phyloP scores from a whole-genome alignment of 1,284 basidiomycete genomes.

The Sanghuangporus sanghuang region DNA sequence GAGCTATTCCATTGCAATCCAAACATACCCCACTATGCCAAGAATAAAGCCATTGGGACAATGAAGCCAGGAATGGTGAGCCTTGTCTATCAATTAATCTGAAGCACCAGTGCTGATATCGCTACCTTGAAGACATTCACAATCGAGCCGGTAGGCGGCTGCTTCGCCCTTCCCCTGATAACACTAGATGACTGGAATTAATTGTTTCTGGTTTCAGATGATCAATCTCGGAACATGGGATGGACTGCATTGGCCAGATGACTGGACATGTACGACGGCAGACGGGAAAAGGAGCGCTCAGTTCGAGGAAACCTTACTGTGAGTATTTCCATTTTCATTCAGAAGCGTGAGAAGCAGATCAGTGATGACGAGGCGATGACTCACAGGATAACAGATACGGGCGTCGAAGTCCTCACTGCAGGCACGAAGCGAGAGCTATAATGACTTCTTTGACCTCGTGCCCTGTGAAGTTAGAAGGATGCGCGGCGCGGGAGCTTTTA shows the following conservation, averaged over 20 bases:
- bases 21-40: conserved; percentile 82
- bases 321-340: conserved; percentile 30
- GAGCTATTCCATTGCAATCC: conserved; percentile 74
- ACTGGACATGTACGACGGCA: conserved; percentile 90
- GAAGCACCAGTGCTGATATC: not conserved
- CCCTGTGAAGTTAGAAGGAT: not conserved
- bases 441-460: conserved; percentile 10
- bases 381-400: conserved; percentile 83
- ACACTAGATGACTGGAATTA: conserved; percentile 20
- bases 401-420: conserved; percentile 85
- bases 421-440: conserved; percentile 38
- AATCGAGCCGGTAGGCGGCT: conserved; percentile 62
- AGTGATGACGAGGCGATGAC: conserved; percentile 19
- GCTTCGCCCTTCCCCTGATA: conserved; percentile 23
- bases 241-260: conserved; percentile 79
- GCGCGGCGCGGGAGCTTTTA: conserved; percentile 1
- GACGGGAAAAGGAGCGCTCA: conserved; percentile 91
- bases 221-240: conserved; percentile 81
- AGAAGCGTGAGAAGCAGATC: conserved; percentile 8
- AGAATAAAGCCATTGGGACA: conserved; percentile 76
- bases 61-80: conserved; percentile 84
- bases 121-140: conserved; percentile 29
- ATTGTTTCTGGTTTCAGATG: conserved; percentile 54
- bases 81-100: conserved; percentile 1
- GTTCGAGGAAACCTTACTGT: conserved; percentile 93